Evolutionary conservation across 495 filamentous ascomycete species (phyloP).

Genomic region (Xylaria telfairii): DNA sequence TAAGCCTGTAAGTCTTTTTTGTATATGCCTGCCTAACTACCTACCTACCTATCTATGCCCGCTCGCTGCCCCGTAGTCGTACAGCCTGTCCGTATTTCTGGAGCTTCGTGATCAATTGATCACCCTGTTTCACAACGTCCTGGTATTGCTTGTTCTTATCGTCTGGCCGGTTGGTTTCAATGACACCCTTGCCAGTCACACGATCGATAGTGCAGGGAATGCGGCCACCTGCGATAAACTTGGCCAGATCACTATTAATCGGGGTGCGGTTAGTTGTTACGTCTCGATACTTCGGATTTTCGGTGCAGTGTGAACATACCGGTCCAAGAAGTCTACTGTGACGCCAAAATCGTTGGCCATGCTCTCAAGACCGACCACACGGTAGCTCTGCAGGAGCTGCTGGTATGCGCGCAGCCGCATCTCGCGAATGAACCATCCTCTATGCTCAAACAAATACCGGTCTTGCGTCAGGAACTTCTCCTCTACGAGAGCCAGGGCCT

Average conservation of each 20-base stretch:
- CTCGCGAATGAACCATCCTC: slow-evolving; percentile 94
- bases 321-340: slow-evolving; percentile 92
- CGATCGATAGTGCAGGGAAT: slow-evolving; percentile 97
- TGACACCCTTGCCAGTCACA: slow-evolving; percentile 84
- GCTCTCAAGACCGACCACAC: slow-evolving; percentile 91
- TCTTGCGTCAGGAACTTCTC: slow-evolving; percentile 92
- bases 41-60: slow-evolving; percentile 55
- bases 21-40: not conserved
- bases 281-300: not conserved
- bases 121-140: slow-evolving; percentile 95
- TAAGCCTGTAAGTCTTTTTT: not conserved
- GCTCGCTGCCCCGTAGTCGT: slow-evolving; percentile 89
- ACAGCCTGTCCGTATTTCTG: slow-evolving; percentile 99
- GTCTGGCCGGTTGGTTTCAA: slow-evolving; percentile 96
- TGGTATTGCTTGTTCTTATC: slow-evolving; percentile 99
- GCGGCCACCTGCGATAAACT: slow-evolving; percentile 93
- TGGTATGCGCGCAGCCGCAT: slow-evolving; percentile 96
- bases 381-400: slow-evolving; percentile 96
- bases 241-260: slow-evolving; percentile 82
- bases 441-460: slow-evolving; percentile 91
- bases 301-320: slow-evolving; percentile 58
- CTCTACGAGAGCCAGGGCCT: slow-evolving; percentile 88
- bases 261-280: slow-evolving; percentile 16
- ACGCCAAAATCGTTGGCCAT: slow-evolving; percentile 98
- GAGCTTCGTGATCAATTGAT: slow-evolving; percentile 95